Conservation (phyloP, 257 asterid genomes). For the Knoxia roxburghii region DNA sequence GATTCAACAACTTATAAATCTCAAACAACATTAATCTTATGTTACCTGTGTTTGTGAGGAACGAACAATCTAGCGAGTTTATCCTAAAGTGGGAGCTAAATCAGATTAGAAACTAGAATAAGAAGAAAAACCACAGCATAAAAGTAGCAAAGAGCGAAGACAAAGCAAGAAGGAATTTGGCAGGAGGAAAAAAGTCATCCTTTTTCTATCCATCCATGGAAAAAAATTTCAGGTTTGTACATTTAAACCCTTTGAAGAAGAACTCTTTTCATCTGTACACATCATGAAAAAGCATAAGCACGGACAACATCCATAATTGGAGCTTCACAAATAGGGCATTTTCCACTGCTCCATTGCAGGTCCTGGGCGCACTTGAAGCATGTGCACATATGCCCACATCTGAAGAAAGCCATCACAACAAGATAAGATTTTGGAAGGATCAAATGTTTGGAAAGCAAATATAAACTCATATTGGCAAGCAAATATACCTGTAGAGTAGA, state of each 20-base stretch:
- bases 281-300: slow-evolving; percentile 35
- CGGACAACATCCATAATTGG: slow-evolving; percentile 70
- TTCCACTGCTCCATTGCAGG: slow-evolving; percentile 59
- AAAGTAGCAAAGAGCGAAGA: neutral
- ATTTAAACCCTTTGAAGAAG: slow-evolving; percentile 27
- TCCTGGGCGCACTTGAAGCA: slow-evolving; percentile 75
- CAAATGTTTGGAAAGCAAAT: neutral
- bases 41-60: slow-evolving; percentile 1
- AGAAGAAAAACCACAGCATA: neutral
- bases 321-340: slow-evolving; percentile 74
- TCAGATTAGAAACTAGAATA: slow-evolving; percentile 3
- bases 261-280: slow-evolving; percentile 18
- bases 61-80: slow-evolving; percentile 1
- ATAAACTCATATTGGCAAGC: neutral
- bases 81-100: slow-evolving; percentile 4
- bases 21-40: neutral
- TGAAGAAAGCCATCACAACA: slow-evolving; percentile 21
- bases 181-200: slow-evolving; percentile 14
- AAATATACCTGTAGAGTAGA: slow-evolving; percentile 85
- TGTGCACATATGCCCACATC: slow-evolving; percentile 96
- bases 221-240: slow-evolving; percentile 8
- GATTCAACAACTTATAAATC: neutral
- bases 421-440: neutral
- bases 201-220: slow-evolving; percentile 14
- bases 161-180: neutral